Base-by-base conservation (phyloP, 495 filamentous ascomycete species). In the Umbilicaria muhlenbergii region DNA sequence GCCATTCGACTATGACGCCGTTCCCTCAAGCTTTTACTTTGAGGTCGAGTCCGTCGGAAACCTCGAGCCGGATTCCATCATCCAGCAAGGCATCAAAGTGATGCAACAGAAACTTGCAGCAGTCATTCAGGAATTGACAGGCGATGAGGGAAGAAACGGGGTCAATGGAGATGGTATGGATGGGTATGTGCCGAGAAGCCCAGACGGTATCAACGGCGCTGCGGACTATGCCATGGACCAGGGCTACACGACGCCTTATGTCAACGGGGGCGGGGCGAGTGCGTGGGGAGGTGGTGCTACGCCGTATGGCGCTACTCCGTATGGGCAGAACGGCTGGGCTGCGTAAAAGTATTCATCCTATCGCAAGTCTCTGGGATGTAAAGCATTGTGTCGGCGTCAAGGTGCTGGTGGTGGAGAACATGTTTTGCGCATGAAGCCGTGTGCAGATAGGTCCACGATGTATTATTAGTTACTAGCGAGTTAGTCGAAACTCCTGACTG, bases 1-100 rank as follows among this genome's bases (percentile, higher is more conserved):
- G 53, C 74, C 78, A 10, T 95, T 96, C 62, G 78, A 94, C 61
- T 94, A 84, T 61, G 83, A 94, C 50, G 91, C 86, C 14, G 73
- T 80, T 17, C 86, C 91, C 4, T 71, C 67, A 39, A 74, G 69
- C 43, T 98, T 94, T 65, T 98, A 92, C 68, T 76, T 88, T 51
- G 85, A 95, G 48, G 81, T 98, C 21, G 91, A 98, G 58, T 83
- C 80, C 33, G 78, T 83, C 47, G 91, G 91, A 13, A 81, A 77
- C 48, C 71, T 98, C 8, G 81, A 87, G 5, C 88, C 92, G 0
- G 87, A 96, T 52, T 68, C 67, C 37, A 86, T 96, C 43, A 71
- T 96, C 42, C 77, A 86, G 45, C 80, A 92, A 54, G 87, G 86
- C 19, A 93, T 96, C 58, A 78, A 82, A 53, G 78, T 86, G 17